A percentile compares a stretch with the other conserved stretches of the same genome.
phyloP scores from a whole-genome alignment of 202 grass and related monocot genomes.

The Thinopyrum obtusiflorum region DNA sequence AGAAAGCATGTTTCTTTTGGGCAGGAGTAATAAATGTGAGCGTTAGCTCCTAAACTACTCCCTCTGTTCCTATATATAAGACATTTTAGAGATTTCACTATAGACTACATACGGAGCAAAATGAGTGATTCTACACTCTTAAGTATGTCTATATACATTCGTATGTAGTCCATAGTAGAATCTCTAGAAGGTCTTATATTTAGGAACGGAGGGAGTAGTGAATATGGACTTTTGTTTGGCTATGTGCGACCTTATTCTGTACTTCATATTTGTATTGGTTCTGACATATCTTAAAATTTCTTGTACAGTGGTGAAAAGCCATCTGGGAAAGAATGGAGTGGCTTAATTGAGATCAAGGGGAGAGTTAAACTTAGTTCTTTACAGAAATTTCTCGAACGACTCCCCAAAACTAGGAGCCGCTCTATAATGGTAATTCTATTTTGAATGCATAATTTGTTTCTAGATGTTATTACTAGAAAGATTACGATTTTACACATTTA shows the following conservation, averaged over 20 bases:
- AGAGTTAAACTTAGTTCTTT: slow-evolving; percentile 92
- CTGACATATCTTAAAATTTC: slow-evolving; percentile 37
- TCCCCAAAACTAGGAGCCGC: slow-evolving; percentile 85
- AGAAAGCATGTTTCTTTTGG: too few species aligned
- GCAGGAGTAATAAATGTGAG: too few species aligned
- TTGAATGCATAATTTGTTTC: neutral
- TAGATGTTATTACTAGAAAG: neutral
- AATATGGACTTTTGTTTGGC: slow-evolving; percentile 9
- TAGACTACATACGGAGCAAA: too few species aligned
- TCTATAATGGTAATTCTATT: slow-evolving; percentile 80
- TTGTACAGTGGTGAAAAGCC: slow-evolving; percentile 92
- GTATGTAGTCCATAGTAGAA: too few species aligned
- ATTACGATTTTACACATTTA: neutral
- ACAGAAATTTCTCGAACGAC: slow-evolving; percentile 83
- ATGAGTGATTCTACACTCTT: too few species aligned
- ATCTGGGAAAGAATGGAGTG: slow-evolving; percentile 80
- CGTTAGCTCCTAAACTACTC: too few species aligned
- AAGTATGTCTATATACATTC: too few species aligned
- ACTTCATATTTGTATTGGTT: slow-evolving; percentile 18
- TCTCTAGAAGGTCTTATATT: too few species aligned
- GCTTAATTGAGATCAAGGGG: slow-evolving; percentile 93
- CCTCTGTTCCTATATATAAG: too few species aligned
- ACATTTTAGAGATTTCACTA: too few species aligned
- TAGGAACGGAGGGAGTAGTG: neutral
- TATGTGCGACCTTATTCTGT: neutral